Conservation (phyloP, 2,329 filamentous ascomycete genomes). For the Fusarium sp. region DNA sequence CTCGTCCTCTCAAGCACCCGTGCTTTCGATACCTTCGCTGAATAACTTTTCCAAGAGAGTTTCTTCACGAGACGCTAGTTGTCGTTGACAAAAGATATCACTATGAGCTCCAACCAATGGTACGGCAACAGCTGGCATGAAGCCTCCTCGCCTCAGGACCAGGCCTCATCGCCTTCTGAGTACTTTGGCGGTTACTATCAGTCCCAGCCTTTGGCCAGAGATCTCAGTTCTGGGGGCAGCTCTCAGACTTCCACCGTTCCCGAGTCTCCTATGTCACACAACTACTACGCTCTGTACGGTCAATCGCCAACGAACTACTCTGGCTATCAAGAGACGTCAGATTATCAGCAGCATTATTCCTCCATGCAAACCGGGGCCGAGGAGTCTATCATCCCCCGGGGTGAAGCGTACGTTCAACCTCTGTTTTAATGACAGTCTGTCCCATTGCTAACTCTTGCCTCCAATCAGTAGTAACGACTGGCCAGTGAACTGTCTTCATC, state of each 20-base stretch:
- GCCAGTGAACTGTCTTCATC: constrained; percentile 55
- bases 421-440: not conserved
- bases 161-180: constrained; percentile 34
- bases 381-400: constrained; percentile 16
- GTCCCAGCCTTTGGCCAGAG: constrained; percentile 47
- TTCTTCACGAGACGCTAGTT: not conserved
- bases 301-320: constrained; percentile 22
- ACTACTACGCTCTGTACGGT: constrained; percentile 36
- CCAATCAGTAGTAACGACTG: constrained; percentile 47
- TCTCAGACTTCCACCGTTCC: constrained; percentile 46
- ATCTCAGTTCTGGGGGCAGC: constrained; percentile 50
- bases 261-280: constrained; percentile 45
- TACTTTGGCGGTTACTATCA: constrained; percentile 39
- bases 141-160: constrained; percentile 37
- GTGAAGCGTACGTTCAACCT: constrained; percentile 32
- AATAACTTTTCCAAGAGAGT: constrained; percentile 2
- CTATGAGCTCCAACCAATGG: constrained; percentile 38
- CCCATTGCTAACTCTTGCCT: constrained; percentile 17
- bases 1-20: constrained; percentile 33
- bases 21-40: constrained; percentile 9
- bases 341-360: constrained; percentile 28
- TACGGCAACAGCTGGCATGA: constrained; percentile 26
- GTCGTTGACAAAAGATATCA: not conserved
- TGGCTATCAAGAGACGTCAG: constrained; percentile 22
- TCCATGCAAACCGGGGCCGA: constrained; percentile 6